Percentiles rank a stretch among this genome's conserved stretches.
These are phyloP conservation scores for Conoideocrella luteorostrata DNA, from an alignment of 2,329 filamentous ascomycete genomes.

Conservation along the genomic window DNA sequence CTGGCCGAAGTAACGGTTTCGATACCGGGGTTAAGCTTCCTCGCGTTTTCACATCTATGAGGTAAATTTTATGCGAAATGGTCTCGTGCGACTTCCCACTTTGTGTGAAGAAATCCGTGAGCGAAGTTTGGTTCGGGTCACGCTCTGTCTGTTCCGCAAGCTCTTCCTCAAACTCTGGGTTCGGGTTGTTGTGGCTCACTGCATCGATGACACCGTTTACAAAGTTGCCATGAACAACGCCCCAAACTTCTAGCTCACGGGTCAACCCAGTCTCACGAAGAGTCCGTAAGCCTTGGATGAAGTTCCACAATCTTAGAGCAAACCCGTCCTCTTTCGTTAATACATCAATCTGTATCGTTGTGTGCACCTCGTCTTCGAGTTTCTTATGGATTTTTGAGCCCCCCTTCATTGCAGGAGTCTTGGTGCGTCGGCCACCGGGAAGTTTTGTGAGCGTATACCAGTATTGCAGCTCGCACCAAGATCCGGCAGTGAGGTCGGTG, in stretches of 20 bases:
- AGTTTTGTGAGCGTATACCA: slow-evolving; percentile 75
- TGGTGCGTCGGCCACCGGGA: slow-evolving; percentile 63
- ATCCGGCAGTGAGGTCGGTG: slow-evolving; percentile 78
- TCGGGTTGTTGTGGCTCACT: slow-evolving; percentile 70
- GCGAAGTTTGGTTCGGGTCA: slow-evolving; percentile 27
- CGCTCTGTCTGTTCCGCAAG: slow-evolving; percentile 29
- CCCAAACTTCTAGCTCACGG: slow-evolving; percentile 79
- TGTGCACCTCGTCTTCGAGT: slow-evolving; percentile 81
- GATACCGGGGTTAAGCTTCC: slow-evolving; percentile 57
- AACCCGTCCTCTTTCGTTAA: slow-evolving; percentile 73
- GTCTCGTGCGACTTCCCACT: slow-evolving; percentile 11
- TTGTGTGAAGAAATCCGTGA: slow-evolving; percentile 35
- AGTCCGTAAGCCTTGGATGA: slow-evolving; percentile 76
- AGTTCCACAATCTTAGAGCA: slow-evolving; percentile 81
- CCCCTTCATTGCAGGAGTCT: slow-evolving; percentile 75
- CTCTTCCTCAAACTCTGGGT: slow-evolving; percentile 60
- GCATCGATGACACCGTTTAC: slow-evolving; percentile 90
- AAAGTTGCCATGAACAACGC: slow-evolving; percentile 70
- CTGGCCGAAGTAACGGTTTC: slow-evolving; percentile 63
- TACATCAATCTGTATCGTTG: slow-evolving; percentile 65
- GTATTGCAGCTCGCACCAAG: slow-evolving; percentile 96
- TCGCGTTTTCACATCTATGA: slow-evolving; percentile 87
- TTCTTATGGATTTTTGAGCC: slow-evolving; percentile 74
- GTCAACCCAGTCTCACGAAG: slow-evolving; percentile 65
- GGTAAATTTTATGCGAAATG: slow-evolving; percentile 46